Evolutionary conservation across 305 asterid genomes (phyloP).

Genomic region (Fraxinus angustifolia): DNA sequence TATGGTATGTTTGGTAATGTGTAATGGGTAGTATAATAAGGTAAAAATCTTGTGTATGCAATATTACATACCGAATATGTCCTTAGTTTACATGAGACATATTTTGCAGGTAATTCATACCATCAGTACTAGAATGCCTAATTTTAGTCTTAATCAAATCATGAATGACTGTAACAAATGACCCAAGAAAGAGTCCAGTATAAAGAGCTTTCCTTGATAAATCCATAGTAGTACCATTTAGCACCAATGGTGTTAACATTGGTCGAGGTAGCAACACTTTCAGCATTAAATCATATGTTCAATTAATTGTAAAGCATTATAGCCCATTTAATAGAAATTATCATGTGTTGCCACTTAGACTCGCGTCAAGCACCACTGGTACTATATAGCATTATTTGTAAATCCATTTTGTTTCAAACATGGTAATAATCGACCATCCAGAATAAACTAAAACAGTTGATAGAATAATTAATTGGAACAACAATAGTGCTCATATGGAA

Average conservation of each 20-base stretch:
- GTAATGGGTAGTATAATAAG: background rate
- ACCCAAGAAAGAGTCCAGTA: background rate
- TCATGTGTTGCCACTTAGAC: background rate
- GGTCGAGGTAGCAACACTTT: background rate
- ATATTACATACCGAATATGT: background rate
- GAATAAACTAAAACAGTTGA: background rate
- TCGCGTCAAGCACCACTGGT: background rate
- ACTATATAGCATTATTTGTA: background rate
- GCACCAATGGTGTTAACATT: background rate
- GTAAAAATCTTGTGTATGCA: background rate
- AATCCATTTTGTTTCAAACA: background rate
- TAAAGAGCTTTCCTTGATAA: background rate
- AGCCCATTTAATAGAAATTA: background rate
- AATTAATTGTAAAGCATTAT: background rate
- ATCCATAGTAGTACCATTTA: background rate
- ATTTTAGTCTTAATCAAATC: background rate
- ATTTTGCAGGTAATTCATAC: background rate
- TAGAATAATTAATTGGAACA: background rate
- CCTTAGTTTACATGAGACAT: background rate
- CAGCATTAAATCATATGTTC: background rate
- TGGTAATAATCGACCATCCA: background rate
- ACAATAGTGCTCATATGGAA: background rate
- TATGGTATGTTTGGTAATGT: background rate
- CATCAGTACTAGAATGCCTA: background rate
- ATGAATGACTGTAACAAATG: background rate